Conservation (phyloP, 495 filamentous ascomycete genomes). For the Bathelium albidoporum region DNA sequence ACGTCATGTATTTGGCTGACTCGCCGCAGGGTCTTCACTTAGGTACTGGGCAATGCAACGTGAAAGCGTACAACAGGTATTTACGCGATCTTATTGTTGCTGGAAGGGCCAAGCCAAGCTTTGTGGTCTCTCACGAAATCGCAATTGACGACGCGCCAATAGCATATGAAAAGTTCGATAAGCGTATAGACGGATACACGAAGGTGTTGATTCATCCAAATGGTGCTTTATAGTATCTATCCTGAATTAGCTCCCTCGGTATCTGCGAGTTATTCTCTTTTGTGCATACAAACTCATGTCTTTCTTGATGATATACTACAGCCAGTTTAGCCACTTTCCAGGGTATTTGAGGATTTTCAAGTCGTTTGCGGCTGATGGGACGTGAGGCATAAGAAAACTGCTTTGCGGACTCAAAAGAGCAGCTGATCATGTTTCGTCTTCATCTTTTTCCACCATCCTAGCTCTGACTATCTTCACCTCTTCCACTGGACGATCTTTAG, state of each 20-base stretch:
- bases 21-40: conserved; percentile 35
- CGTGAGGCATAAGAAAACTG: background rate
- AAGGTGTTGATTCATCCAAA: conserved; percentile 32
- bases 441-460: conserved; percentile 50
- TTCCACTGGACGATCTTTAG: conserved; percentile 68
- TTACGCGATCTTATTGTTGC: conserved; percentile 49
- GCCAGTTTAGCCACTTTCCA: too few relatives aligned
- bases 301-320: too few relatives aligned
- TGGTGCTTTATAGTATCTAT: conserved; percentile 13
- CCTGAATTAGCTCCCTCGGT: background rate
- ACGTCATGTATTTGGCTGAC: conserved; percentile 2
- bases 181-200: conserved; percentile 47
- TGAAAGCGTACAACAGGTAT: conserved; percentile 49
- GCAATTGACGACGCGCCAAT: conserved; percentile 45
- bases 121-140: conserved; percentile 49
- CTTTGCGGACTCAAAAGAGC: background rate
- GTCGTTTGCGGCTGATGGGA: too few relatives aligned
- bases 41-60: conserved; percentile 49
- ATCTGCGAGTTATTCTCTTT: background rate
- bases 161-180: conserved; percentile 61
- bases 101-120: conserved; percentile 46
- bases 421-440: conserved; percentile 27
- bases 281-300: background rate
- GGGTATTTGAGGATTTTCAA: too few relatives aligned
- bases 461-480: conserved; percentile 75